phyloP scores from a whole-genome alignment of 78 protist species.

The Chrysochromulina tobinii region DNA sequence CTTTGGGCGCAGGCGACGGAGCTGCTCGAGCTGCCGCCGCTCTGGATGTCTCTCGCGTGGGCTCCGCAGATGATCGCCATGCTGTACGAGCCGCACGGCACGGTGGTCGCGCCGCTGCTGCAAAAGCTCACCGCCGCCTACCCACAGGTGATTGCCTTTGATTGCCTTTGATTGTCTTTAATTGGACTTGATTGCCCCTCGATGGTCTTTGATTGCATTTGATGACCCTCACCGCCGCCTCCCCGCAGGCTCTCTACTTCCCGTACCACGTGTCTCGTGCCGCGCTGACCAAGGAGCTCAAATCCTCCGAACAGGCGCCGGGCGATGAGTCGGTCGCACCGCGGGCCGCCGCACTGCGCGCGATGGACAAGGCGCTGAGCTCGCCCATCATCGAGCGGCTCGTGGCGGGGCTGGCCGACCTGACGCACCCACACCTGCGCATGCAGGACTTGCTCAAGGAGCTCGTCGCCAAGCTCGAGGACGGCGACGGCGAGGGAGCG shows the following conservation, averaged over 20 bases:
- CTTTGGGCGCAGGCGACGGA: neutral
- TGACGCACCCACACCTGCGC: conserved; percentile 15
- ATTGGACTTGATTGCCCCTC: neutral
- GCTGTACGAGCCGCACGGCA: neutral
- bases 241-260: neutral
- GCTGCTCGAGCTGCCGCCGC: neutral
- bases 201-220: neutral
- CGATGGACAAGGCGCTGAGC: neutral
- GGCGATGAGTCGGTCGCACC: too few species aligned
- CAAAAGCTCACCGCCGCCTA: neutral
- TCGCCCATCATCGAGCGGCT: neutral
- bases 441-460: neutral
- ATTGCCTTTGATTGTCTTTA: too few species aligned
- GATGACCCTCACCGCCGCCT: neutral
- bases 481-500: neutral
- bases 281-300: neutral
- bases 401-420: neutral
- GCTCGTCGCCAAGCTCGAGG: neutral
- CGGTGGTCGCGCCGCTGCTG: neutral
- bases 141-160: too few species aligned
- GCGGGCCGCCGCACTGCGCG: neutral
- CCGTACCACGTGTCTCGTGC: neutral
- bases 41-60: neutral
- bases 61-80: neutral
- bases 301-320: too few species aligned